phyloP scores from a whole-genome alignment of 202 grass and related monocot species.

The Saccharum hybrid region DNA sequence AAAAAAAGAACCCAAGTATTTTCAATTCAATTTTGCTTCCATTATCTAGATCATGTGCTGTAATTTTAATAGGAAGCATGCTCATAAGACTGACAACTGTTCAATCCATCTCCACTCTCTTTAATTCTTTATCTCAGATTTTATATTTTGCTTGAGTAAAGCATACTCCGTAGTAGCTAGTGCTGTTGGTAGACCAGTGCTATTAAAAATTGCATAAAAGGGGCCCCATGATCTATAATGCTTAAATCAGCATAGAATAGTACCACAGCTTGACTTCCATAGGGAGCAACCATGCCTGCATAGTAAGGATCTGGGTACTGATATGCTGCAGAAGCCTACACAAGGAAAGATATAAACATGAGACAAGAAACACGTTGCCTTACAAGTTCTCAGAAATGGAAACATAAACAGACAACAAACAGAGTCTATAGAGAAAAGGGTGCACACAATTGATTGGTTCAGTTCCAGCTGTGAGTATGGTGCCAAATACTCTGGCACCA shows the following conservation, averaged over 20 bases:
- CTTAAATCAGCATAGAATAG: conserved; percentile 42
- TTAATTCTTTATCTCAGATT: not conserved
- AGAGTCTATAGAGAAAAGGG: conserved; percentile 30
- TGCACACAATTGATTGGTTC: conserved; percentile 75
- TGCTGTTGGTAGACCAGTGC: not conserved
- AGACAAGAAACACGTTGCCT: not conserved
- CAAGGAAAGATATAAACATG: conserved; percentile 38
- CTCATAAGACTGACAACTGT: not conserved
- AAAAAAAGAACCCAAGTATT: not conserved
- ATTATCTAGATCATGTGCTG: not conserved
- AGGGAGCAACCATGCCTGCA: conserved; percentile 64
- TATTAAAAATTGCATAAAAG: not conserved
- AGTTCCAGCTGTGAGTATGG: conserved; percentile 86
- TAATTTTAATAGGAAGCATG: not conserved
- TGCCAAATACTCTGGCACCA: conserved; percentile 71
- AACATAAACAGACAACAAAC: conserved; percentile 24
- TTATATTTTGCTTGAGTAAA: conserved; percentile 16
- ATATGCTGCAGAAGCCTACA: conserved; percentile 80
- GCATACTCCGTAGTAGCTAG: not conserved
- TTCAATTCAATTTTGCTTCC: not conserved
- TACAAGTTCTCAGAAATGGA: not conserved
- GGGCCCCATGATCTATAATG: not conserved
- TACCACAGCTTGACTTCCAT: conserved; percentile 84
- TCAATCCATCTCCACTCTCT: not conserved
- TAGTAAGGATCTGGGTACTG: conserved; percentile 86